Conservation (phyloP, 352 stramenopile species). For the Phytopythium kandeliae region DNA sequence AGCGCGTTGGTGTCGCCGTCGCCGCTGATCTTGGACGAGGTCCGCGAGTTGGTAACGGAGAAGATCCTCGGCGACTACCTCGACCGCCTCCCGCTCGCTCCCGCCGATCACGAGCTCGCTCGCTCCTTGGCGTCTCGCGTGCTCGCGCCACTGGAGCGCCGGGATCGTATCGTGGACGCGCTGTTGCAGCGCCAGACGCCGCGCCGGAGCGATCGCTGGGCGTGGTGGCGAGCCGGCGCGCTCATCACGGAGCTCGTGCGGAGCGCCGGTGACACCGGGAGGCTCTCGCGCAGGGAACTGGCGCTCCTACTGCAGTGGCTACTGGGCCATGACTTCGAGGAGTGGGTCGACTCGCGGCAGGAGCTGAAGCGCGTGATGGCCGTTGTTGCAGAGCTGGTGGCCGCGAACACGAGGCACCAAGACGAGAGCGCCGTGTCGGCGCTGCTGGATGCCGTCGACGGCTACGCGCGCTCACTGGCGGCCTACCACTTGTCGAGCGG, state of each 20-base stretch:
- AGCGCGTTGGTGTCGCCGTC: constrained; percentile 5
- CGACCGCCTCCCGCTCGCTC: constrained; percentile 17
- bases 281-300: constrained; percentile 17
- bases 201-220: constrained; percentile 7
- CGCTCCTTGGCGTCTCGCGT: constrained; percentile 23
- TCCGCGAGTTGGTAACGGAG: constrained; percentile 10
- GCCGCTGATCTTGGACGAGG: neutral
- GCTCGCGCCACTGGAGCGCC: constrained; percentile 17
- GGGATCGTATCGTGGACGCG: constrained; percentile 8
- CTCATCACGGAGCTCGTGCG: constrained; percentile 20
- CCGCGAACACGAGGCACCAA: constrained; percentile 7
- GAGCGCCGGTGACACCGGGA: constrained; percentile 3
- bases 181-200: constrained; percentile 13
- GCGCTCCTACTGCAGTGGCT: constrained; percentile 26
- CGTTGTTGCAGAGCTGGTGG: neutral
- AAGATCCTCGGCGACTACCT: constrained; percentile 15
- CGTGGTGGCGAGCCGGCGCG: constrained; percentile 27
- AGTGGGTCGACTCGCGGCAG: constrained; percentile 10
- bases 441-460: constrained; percentile 27
- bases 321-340: constrained; percentile 24
- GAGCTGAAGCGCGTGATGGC: neutral
- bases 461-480: constrained; percentile 14
- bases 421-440: constrained; percentile 18
- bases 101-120: constrained; percentile 9
- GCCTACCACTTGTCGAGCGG: too few relatives aligned